Conservation (phyloP, 1,284 basidiomycete species). For the Ustilago shanxiensis region DNA sequence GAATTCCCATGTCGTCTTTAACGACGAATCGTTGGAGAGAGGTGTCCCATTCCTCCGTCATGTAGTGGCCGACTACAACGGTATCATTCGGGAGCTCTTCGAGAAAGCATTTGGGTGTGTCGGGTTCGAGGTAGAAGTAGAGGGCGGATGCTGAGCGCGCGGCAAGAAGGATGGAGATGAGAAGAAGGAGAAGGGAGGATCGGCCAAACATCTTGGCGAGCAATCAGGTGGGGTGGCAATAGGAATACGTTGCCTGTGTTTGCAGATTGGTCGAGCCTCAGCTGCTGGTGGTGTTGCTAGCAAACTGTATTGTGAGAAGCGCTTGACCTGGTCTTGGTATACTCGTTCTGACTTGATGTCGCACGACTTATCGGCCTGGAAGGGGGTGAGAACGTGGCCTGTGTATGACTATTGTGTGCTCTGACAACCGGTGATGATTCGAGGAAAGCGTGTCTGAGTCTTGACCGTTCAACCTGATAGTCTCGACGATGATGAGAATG, state of each 20-base stretch:
- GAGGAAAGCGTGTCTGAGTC: too few relatives aligned
- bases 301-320: too few relatives aligned
- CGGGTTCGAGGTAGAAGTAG: conserved; percentile 72
- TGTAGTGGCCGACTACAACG: conserved; percentile 83
- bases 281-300: too few relatives aligned
- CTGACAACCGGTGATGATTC: too few relatives aligned
- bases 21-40: conserved; percentile 78
- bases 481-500: conserved; percentile 15
- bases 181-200: conserved; percentile 6
- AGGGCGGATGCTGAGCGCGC: conserved; percentile 50
- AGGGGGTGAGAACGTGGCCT: not conserved
- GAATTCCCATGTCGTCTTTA: conserved; percentile 85
- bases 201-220: conserved; percentile 25
- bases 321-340: too few relatives aligned
- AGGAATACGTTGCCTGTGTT: too few relatives aligned
- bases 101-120: conserved; percentile 80
- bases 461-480: not conserved
- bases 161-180: conserved; percentile 23
- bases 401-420: not conserved
- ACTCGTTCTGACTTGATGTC: too few relatives aligned
- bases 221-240: too few relatives aligned
- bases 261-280: too few relatives aligned
- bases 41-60: conserved; percentile 89
- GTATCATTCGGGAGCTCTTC: conserved; percentile 98
- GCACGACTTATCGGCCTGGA: too few relatives aligned